phyloP scores from a whole-genome alignment of 1,284 basidiomycete genomes.

The Ganoderma resinaceum region DNA sequence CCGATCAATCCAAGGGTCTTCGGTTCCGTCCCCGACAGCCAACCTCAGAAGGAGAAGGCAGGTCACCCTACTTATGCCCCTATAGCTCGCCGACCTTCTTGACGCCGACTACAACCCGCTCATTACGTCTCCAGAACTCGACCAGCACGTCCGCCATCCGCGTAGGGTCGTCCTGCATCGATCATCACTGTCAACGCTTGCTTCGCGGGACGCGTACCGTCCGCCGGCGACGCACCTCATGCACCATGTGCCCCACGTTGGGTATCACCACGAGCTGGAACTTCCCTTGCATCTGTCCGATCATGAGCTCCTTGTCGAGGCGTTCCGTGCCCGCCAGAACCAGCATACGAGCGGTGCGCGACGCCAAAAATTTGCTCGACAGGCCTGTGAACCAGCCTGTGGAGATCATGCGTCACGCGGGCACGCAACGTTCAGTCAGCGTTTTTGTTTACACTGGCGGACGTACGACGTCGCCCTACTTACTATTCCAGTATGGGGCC shows the following conservation, averaged over 20 bases:
- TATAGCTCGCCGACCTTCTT: slow-evolving; percentile 83
- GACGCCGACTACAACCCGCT: slow-evolving; percentile 72
- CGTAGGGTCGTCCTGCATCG: slow-evolving; percentile 80
- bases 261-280: slow-evolving; percentile 93
- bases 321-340: slow-evolving; percentile 93
- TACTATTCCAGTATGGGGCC: slow-evolving; percentile 90
- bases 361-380: slow-evolving; percentile 78
- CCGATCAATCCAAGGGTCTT: not conserved
- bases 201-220: not conserved
- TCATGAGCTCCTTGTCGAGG: slow-evolving; percentile 93
- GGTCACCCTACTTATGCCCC: not conserved
- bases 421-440: not conserved
- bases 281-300: slow-evolving; percentile 98
- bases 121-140: slow-evolving; percentile 93
- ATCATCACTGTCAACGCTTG: not conserved
- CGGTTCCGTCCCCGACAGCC: not conserved
- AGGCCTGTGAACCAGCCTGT: slow-evolving; percentile 92
- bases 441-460: not conserved
- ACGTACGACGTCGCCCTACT: slow-evolving; percentile 33
- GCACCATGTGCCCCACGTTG: slow-evolving; percentile 92
- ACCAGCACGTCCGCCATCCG: slow-evolving; percentile 81
- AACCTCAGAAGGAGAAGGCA: not conserved
- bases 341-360: slow-evolving; percentile 84
- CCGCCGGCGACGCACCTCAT: slow-evolving; percentile 69
- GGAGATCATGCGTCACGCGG: not conserved